Conservation (phyloP, 805 yeast genomes). For the Metschnikowia gelsemii region DNA sequence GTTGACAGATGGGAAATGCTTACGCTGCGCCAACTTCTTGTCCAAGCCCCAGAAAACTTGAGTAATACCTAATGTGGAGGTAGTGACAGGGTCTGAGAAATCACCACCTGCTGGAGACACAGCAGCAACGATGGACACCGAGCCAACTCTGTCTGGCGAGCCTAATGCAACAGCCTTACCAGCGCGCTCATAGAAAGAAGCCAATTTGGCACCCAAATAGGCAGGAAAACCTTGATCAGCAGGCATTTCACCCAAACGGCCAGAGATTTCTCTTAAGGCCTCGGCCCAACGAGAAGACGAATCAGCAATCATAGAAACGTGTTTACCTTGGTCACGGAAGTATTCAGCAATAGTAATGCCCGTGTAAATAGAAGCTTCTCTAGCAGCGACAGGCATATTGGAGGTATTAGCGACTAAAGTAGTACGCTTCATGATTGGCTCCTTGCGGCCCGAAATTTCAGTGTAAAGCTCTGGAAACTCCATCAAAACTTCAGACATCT, state of each 20-base stretch:
- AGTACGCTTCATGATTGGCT: constrained; percentile 99
- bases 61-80: constrained; percentile 98
- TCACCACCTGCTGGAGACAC: constrained; percentile 99
- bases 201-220: constrained; percentile 96
- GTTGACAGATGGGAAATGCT: constrained; percentile 98
- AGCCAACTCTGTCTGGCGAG: constrained; percentile 93
- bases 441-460: constrained; percentile 88
- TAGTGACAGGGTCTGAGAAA: constrained; percentile 99
- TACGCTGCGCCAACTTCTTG: constrained; percentile 98
- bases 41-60: constrained; percentile 99
- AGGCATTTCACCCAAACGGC: constrained; percentile 99
- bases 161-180: constrained; percentile 96
- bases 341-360: constrained; percentile 99
- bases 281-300: constrained; percentile 99
- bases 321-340: constrained; percentile 99
- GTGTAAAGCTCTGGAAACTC: constrained; percentile 98
- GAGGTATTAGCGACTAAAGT: constrained; percentile 98
- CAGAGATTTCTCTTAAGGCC: constrained; percentile 98
- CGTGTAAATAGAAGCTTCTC: constrained; percentile 99
- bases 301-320: constrained; percentile 99
- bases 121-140: constrained; percentile 98
- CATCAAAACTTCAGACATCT: constrained; percentile 99
- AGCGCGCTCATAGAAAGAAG: constrained; percentile 99
- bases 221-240: constrained; percentile 99
- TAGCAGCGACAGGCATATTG: constrained; percentile 99